Conservation (phyloP, 768 basidiomycete genomes). For the Rhodosporidiobolus odoratus region DNA sequence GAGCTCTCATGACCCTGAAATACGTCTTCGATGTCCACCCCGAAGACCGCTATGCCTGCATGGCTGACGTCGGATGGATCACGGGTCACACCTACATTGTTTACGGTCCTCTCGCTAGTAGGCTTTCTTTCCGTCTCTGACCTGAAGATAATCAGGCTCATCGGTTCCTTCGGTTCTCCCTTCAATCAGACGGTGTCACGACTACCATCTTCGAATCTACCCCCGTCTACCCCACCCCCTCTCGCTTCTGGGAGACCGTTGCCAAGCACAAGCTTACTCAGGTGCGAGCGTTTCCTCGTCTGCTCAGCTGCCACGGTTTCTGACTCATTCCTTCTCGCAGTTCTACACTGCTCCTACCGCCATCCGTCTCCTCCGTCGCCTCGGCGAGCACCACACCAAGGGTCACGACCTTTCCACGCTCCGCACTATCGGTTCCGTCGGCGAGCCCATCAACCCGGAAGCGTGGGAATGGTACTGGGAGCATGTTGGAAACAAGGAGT, state of each 20-base stretch:
- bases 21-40: slow-evolving; percentile 97
- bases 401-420: slow-evolving; percentile 72
- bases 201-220: slow-evolving; percentile 85
- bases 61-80: slow-evolving; percentile 99
- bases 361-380: slow-evolving; percentile 80
- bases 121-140: background rate
- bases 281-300: slow-evolving; percentile 52
- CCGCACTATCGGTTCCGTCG: slow-evolving; percentile 84
- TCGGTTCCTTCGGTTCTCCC: too few species aligned
- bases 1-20: slow-evolving; percentile 86
- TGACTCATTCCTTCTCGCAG: slow-evolving; percentile 58
- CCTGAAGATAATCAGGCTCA: slow-evolving; percentile 38
- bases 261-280: slow-evolving; percentile 89
- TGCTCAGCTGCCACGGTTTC: background rate
- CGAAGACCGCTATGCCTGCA: slow-evolving; percentile 93
- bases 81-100: slow-evolving; percentile 75
- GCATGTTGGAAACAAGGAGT: slow-evolving; percentile 77
- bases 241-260: slow-evolving; percentile 94
- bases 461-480: slow-evolving; percentile 99
- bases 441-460: slow-evolving; percentile 98
- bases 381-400: slow-evolving; percentile 80
- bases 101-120: slow-evolving; percentile 78
- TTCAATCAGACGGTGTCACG: slow-evolving; percentile 46
- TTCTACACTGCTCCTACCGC: slow-evolving; percentile 90
- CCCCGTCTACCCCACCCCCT: slow-evolving; percentile 90